Percentiles rank a stretch among this genome's conserved stretches.
phyloP scores from a whole-genome alignment of 164 flowering plant species.

The Nelumbo lutea region DNA sequence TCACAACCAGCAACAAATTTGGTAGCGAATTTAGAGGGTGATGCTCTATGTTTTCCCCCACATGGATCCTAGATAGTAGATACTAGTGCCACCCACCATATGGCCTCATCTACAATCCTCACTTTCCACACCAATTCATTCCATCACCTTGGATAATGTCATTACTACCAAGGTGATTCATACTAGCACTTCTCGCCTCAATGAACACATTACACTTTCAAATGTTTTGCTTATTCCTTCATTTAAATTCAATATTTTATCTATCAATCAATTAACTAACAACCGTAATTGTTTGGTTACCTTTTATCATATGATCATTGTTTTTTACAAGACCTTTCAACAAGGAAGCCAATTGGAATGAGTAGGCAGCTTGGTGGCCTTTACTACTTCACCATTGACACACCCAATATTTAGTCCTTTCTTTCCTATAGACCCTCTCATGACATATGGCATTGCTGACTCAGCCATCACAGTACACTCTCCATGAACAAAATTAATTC shows the following conservation, averaged over 20 bases:
- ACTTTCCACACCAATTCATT: no score
- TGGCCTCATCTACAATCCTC: no score
- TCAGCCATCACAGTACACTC: neutral
- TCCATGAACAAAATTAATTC: neutral
- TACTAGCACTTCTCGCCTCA: neutral
- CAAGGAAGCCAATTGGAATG: neutral
- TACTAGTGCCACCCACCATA: no score
- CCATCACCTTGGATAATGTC: no score
- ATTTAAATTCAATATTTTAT: neutral
- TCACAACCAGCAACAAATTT: no score
- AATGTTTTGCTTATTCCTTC: neutral
- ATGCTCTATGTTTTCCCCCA: no score
- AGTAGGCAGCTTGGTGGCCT: neutral
- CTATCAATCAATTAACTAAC: neutral
- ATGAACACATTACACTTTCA: neutral
- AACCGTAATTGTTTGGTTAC: neutral
- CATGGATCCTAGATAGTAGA: no score
- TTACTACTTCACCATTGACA: no score
- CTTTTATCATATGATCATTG: neutral
- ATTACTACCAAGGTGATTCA: no score
- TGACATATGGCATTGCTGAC: conserved; percentile 7
- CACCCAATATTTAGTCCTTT: neutral
- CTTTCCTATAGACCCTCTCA: neutral
- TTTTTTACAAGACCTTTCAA: neutral
- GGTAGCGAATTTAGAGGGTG: no score